A percentile compares a stretch with the other conserved stretches of the same genome.
These are phyloP conservation scores for Cephaloascus albidus DNA, from an alignment of 805 yeast species.

Conservation along the genomic window DNA sequence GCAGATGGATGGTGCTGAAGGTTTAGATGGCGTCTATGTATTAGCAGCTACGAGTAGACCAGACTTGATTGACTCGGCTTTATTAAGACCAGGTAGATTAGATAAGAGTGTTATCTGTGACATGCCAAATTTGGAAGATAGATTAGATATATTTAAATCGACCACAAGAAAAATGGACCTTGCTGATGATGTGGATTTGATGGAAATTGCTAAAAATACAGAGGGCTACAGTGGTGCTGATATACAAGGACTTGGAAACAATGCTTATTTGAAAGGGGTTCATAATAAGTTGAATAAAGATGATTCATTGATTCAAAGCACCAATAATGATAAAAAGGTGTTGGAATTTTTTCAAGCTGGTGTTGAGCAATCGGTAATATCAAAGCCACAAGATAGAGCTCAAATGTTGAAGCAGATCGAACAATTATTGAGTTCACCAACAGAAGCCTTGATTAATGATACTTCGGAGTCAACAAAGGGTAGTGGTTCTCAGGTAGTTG, in stretches of 20 bases:
- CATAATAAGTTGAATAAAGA: slow-evolving; percentile 53
- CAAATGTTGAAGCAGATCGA: slow-evolving; percentile 32
- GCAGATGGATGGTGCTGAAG: slow-evolving; percentile 99
- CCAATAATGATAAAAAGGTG: slow-evolving; percentile 6
- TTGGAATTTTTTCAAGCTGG: slow-evolving; percentile 5
- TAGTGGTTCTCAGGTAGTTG: slow-evolving; percentile 24
- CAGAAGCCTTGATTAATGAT: no score
- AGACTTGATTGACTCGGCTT: slow-evolving; percentile 89
- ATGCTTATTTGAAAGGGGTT: slow-evolving; percentile 82
- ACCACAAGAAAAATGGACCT: slow-evolving; percentile 55
- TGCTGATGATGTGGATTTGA: slow-evolving; percentile 37
- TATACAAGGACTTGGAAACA: slow-evolving; percentile 83
- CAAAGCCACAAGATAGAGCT: slow-evolving; percentile 23
- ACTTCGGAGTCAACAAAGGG: background rate
- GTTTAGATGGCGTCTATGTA: slow-evolving; percentile 92
- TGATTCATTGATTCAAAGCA: slow-evolving; percentile 10
- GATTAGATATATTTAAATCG: slow-evolving; percentile 61
- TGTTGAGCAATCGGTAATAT: background rate
- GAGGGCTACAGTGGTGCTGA: slow-evolving; percentile 92
- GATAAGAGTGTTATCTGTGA: slow-evolving; percentile 90
- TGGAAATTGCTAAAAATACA: slow-evolving; percentile 45
- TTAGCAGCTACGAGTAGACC: slow-evolving; percentile 96
- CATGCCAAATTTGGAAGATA: slow-evolving; percentile 63
- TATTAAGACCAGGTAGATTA: slow-evolving; percentile 90
- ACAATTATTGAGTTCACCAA: slow-evolving; percentile 17